Conservation (phyloP, 2,329 filamentous ascomycete genomes). For the Aspergillus amoenus region DNA sequence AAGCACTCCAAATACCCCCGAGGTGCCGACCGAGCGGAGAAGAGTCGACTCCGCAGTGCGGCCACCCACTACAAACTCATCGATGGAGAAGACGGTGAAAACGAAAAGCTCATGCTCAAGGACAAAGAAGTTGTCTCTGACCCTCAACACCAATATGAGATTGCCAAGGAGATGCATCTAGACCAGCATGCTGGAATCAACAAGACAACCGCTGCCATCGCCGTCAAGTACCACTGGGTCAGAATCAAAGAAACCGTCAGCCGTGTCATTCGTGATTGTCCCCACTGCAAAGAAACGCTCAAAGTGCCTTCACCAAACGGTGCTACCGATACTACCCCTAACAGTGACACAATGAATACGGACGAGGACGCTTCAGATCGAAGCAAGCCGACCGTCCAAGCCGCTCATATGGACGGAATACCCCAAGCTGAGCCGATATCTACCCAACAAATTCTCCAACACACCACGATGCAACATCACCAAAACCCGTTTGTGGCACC, state of each 20-base stretch:
- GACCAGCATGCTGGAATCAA: conserved; percentile 89
- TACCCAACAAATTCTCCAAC: conserved; percentile 22
- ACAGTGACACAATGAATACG: background rate
- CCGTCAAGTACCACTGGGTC: conserved; percentile 95
- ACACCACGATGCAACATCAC: conserved; percentile 22
- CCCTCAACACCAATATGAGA: conserved; percentile 84
- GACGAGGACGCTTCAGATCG: conserved; percentile 13
- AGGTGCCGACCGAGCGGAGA: conserved; percentile 91
- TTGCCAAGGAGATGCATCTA: conserved; percentile 74
- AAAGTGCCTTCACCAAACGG: conserved; percentile 51
- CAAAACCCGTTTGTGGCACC: conserved; percentile 35
- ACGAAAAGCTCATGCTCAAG: conserved; percentile 88
- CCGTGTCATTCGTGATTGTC: conserved; percentile 88
- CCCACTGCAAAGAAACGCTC: conserved; percentile 79
- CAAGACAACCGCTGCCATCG: conserved; percentile 92
- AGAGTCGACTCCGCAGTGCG: conserved; percentile 87
- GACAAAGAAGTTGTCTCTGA: conserved; percentile 96
- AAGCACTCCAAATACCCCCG: conserved; percentile 91
- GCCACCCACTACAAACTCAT: conserved; percentile 91
- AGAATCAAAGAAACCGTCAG: conserved; percentile 97
- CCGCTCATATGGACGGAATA: conserved; percentile 3
- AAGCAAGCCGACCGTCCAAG: background rate
- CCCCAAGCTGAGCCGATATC: conserved; percentile 11
- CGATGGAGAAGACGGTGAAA: conserved; percentile 47
- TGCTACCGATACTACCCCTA: conserved; percentile 19